Percentiles rank a stretch among this genome's conserved stretches.
Evolutionary conservation across 306 rosid species (phyloP).

Genomic region (Citrullus colocynthis): DNA sequence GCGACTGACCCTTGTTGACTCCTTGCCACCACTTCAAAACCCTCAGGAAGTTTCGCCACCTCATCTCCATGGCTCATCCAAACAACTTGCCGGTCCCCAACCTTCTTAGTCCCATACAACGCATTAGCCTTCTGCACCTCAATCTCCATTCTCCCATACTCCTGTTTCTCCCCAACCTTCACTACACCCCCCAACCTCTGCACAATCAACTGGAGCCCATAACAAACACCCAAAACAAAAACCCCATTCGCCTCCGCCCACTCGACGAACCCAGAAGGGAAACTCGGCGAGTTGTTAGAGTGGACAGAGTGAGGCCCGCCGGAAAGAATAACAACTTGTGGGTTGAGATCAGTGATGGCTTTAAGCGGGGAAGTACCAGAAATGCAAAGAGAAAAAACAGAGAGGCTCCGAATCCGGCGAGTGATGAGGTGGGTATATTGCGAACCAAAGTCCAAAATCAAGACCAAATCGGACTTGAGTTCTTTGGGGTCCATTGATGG

Average conservation of each 20-base stretch:
- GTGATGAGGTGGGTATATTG: slow-evolving; percentile 97
- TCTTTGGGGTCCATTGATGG: slow-evolving; percentile 40
- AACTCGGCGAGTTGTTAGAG: slow-evolving; percentile 56
- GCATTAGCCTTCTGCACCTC: slow-evolving; percentile 29
- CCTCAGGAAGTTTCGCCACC: slow-evolving; percentile 44
- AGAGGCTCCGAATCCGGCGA: slow-evolving; percentile 76
- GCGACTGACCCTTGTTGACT: slow-evolving; percentile 79
- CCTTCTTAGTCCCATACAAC: slow-evolving; percentile 25
- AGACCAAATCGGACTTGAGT: slow-evolving; percentile 54
- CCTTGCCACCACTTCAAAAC: slow-evolving; percentile 59
- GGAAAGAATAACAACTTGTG: slow-evolving; percentile 72
- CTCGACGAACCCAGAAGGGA: slow-evolving; percentile 51
- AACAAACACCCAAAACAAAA: slow-evolving; percentile 71
- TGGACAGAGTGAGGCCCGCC: slow-evolving; percentile 99
- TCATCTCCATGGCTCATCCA: slow-evolving; percentile 99
- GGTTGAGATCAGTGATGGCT: slow-evolving; percentile 52
- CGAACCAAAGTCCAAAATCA: slow-evolving; percentile 82
- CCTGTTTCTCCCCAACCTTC: slow-evolving; percentile 57
- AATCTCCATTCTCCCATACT: slow-evolving; percentile 90
- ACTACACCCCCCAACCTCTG: slow-evolving; percentile 82
- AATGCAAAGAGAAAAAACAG: slow-evolving; percentile 77
- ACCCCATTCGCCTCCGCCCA: slow-evolving; percentile 66
- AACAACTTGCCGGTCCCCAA: slow-evolving; percentile 47
- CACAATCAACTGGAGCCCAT: slow-evolving; percentile 81
- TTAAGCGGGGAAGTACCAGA: slow-evolving; percentile 65